These are phyloP conservation scores for Mucor mucedo DNA, from an alignment of 371 early-diverging fungal genomes.

Conservation along the genomic window DNA sequence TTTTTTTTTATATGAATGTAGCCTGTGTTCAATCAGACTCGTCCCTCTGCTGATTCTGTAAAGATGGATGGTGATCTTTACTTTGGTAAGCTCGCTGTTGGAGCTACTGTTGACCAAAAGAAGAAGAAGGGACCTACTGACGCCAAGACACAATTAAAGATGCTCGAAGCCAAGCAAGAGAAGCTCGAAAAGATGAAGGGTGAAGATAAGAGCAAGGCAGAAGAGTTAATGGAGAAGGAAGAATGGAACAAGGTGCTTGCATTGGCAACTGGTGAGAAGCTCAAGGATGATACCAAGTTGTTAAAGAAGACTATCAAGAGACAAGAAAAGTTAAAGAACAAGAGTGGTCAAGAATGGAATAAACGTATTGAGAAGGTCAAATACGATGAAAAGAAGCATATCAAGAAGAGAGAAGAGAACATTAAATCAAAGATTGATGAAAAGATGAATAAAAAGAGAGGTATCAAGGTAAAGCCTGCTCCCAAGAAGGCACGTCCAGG, in stretches of 20 bases:
- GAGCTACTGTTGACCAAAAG: constrained; percentile 35
- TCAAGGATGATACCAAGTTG: constrained; percentile 88
- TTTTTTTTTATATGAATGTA: not conserved
- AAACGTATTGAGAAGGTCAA: constrained; percentile 73
- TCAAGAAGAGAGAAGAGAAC: constrained; percentile 80
- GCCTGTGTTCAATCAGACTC: constrained; percentile 11
- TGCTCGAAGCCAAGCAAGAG: constrained; percentile 76
- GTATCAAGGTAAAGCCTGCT: constrained; percentile 55
- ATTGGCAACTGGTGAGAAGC: constrained; percentile 86
- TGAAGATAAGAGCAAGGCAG: constrained; percentile 74
- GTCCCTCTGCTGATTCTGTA: constrained; percentile 55
- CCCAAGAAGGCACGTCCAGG: constrained; percentile 52
- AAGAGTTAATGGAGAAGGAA: constrained; percentile 72
- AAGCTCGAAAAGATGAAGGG: constrained; percentile 76
- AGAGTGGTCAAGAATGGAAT: constrained; percentile 84
- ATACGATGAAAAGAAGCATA: constrained; percentile 67
- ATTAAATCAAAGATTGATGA: constrained; percentile 69
- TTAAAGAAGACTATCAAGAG: constrained; percentile 92
- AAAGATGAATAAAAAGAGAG: constrained; percentile 72
- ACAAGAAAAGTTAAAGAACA: constrained; percentile 80
- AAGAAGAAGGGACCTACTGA: constrained; percentile 80
- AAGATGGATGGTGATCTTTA: constrained; percentile 65
- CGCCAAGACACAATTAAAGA: constrained; percentile 75
- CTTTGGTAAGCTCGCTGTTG: constrained; percentile 78
- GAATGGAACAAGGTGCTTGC: constrained; percentile 83